A percentile compares a stretch with the other conserved stretches of the same genome.
phyloP scores from a whole-genome alignment of 1,284 basidiomycete genomes.

The Apiotrichum veenhuisii region DNA sequence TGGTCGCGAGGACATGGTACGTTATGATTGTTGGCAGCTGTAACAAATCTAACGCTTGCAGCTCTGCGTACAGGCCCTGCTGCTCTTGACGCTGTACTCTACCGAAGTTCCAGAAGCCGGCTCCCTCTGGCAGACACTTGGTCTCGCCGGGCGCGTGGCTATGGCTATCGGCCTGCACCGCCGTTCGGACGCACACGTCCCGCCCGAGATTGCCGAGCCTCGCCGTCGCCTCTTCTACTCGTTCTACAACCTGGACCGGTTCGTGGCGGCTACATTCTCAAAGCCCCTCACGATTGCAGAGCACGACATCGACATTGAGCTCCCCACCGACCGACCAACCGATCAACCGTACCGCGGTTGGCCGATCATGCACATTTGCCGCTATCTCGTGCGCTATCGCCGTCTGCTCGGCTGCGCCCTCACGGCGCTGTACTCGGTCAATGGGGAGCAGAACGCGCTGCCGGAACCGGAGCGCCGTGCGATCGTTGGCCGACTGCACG shows the following conservation, averaged over 20 bases:
- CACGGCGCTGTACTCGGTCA: constrained; percentile 27
- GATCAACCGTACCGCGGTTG: constrained; percentile 23
- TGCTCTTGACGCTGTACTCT: constrained; percentile 28
- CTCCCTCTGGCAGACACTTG: constrained; percentile 30
- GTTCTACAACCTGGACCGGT: constrained; percentile 37
- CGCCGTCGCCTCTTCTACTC: constrained; percentile 33
- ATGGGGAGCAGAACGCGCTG: constrained; percentile 23
- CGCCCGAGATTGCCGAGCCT: constrained; percentile 20
- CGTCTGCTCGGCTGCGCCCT: constrained; percentile 26
- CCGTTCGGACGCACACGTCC: constrained; percentile 17
- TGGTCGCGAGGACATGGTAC: constrained; percentile 27
- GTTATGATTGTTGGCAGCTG: no score
- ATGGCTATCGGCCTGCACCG: constrained; percentile 32
- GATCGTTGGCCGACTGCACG: constrained; percentile 23
- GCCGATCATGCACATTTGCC: constrained; percentile 12
- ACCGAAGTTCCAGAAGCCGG: constrained; percentile 26
- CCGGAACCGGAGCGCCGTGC: constrained; percentile 21
- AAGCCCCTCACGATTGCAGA: constrained; percentile 33
- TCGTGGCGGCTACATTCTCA: constrained; percentile 28
- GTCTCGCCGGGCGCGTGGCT: constrained; percentile 28
- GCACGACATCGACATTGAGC: constrained; percentile 32
- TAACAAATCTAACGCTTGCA: background rate
- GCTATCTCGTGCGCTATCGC: constrained; percentile 26
- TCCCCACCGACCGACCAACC: constrained; percentile 17
- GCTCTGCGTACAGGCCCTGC: constrained; percentile 28